These are phyloP conservation scores for Secale cereale DNA, from an alignment of 176 grass and related monocot species.

Conservation along the genomic window DNA sequence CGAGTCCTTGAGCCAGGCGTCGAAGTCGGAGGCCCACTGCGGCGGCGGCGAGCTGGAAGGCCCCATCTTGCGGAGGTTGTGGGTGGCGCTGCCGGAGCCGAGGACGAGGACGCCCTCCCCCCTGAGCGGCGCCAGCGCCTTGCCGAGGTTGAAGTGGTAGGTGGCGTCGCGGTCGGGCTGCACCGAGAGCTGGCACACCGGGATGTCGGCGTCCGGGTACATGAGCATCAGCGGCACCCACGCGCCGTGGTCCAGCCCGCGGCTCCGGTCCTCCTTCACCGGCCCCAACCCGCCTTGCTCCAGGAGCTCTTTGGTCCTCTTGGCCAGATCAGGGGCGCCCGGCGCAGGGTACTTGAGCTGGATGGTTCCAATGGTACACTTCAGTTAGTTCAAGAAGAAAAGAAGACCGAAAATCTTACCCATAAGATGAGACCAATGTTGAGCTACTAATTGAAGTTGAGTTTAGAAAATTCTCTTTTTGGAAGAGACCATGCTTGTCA, in stretches of 20 bases:
- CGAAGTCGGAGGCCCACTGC: constrained; percentile 72
- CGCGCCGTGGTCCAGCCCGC: constrained; percentile 80
- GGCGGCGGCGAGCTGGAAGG: neutral
- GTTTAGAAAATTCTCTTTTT: neutral
- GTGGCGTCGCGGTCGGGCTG: constrained; percentile 48
- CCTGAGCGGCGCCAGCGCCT: constrained; percentile 57
- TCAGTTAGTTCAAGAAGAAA: neutral
- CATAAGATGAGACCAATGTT: no score
- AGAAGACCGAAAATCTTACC: neutral
- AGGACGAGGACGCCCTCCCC: constrained; percentile 70
- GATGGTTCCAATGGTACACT: neutral
- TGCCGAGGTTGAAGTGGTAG: constrained; percentile 86
- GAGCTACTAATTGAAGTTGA: no score
- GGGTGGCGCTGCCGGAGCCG: constrained; percentile 80
- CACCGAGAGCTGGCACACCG: constrained; percentile 79
- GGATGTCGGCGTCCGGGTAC: constrained; percentile 73
- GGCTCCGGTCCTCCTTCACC: constrained; percentile 51
- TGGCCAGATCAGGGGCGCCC: constrained; percentile 61
- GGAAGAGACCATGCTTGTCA: neutral
- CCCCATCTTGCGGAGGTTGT: constrained; percentile 64
- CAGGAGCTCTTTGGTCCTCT: constrained; percentile 57
- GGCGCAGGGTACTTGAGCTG: constrained; percentile 84
- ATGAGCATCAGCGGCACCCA: constrained; percentile 85
- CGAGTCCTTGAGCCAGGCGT: constrained; percentile 75
- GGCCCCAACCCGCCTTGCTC: constrained; percentile 58